Percentiles rank a stretch among this genome's conserved stretches.
phyloP scores from a whole-genome alignment of 129 eudicot genomes.

The Sambucus nigra region DNA sequence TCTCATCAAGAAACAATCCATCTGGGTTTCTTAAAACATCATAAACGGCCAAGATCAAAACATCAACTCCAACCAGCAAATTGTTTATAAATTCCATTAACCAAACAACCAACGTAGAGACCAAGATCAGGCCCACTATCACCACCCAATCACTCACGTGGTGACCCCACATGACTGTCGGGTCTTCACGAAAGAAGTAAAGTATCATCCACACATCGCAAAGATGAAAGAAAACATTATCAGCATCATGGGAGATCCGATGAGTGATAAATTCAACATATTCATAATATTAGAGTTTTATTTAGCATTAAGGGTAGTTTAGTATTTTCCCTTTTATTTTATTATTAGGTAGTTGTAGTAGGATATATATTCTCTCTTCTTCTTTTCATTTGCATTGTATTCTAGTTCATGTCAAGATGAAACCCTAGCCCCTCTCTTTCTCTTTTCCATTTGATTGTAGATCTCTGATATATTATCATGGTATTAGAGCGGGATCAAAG shows the following conservation, averaged over 20 bases:
- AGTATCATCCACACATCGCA: slow-evolving; percentile 47
- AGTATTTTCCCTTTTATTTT: too few relatives aligned
- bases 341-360: too few relatives aligned
- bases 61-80: slow-evolving; percentile 31
- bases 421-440: too few relatives aligned
- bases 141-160: slow-evolving; percentile 41
- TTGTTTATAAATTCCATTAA: slow-evolving; percentile 21
- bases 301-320: too few relatives aligned
- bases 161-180: slow-evolving; percentile 42
- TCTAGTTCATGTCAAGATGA: too few relatives aligned
- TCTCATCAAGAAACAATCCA: slow-evolving; percentile 50
- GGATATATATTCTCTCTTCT: too few relatives aligned
- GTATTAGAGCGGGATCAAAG: too few relatives aligned
- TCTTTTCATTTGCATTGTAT: too few relatives aligned
- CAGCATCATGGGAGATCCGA: slow-evolving; percentile 37
- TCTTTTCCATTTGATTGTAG: too few relatives aligned
- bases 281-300: too few relatives aligned
- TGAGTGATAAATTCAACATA: slow-evolving; percentile 28
- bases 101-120: slow-evolving; percentile 28
- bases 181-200: slow-evolving; percentile 63
- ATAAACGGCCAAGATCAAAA: slow-evolving; percentile 34
- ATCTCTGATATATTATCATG: too few relatives aligned
- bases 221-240: slow-evolving; percentile 16
- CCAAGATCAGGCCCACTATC: slow-evolving; percentile 23
- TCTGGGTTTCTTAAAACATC: slow-evolving; percentile 44